phyloP scores from a whole-genome alignment of 805 yeast species.

The Brettanomyces naardenensis region DNA sequence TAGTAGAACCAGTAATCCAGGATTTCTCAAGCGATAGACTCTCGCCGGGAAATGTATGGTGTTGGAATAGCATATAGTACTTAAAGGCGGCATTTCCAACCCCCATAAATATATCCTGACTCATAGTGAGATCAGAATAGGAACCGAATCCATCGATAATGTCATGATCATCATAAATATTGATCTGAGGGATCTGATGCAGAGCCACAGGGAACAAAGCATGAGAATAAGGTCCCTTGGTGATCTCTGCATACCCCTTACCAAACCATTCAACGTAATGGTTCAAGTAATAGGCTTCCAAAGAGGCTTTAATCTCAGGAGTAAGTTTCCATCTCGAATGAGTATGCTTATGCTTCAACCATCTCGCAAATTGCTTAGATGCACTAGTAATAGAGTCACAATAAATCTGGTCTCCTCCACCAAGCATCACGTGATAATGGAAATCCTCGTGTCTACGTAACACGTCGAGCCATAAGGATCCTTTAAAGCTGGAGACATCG shows the following conservation, averaged over 20 bases:
- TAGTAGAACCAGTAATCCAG: slow-evolving; percentile 54
- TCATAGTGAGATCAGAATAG: slow-evolving; percentile 70
- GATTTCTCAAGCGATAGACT: slow-evolving; percentile 33
- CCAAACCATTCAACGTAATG: slow-evolving; percentile 90
- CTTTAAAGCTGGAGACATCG: slow-evolving; percentile 57
- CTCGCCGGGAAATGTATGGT: slow-evolving; percentile 52
- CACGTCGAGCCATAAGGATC: slow-evolving; percentile 84
- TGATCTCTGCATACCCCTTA: slow-evolving; percentile 75
- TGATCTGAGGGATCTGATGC: slow-evolving; percentile 78
- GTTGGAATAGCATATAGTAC: slow-evolving; percentile 89
- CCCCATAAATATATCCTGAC: slow-evolving; percentile 53
- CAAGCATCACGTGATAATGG: slow-evolving; percentile 87
- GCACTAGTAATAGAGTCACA: slow-evolving; percentile 69
- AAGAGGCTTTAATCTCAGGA: slow-evolving; percentile 41
- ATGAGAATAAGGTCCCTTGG: slow-evolving; percentile 58
- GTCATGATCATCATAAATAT: slow-evolving; percentile 92
- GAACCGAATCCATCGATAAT: slow-evolving; percentile 96
- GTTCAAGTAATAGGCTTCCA: slow-evolving; percentile 59
- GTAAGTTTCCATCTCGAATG: slow-evolving; percentile 33
- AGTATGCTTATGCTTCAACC: slow-evolving; percentile 53
- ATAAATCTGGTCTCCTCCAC: slow-evolving; percentile 96
- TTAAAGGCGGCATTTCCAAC: slow-evolving; percentile 77
- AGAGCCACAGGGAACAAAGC: slow-evolving; percentile 62
- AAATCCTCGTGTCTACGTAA: slow-evolving; percentile 46
- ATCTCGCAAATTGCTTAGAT: slow-evolving; percentile 45